phyloP scores from a whole-genome alignment of 352 stramenopile species.

The Globisporangium cylindrosporum region DNA sequence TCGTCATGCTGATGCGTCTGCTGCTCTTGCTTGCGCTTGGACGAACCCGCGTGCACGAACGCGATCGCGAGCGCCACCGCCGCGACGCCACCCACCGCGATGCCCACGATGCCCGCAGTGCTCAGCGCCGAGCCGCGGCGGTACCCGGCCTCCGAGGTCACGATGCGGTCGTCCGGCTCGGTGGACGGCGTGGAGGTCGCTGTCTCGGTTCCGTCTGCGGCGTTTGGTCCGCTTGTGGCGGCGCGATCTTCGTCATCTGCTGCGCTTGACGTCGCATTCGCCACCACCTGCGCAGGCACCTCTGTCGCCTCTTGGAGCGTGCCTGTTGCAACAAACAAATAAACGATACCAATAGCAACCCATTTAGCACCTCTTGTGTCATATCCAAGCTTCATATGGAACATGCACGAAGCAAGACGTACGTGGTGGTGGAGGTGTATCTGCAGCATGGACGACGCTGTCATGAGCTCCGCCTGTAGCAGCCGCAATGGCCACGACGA shows the following conservation, averaged over 20 bases:
- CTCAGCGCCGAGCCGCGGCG: constrained; percentile 1
- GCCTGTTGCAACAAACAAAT: constrained; percentile 1
- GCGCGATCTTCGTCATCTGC: neutral
- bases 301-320: neutral
- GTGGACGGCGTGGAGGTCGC: neutral
- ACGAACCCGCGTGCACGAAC: constrained; percentile 11
- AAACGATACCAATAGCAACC: no score
- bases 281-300: neutral
- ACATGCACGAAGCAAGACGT: neutral
- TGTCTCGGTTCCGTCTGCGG: neutral
- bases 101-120: constrained; percentile 12
- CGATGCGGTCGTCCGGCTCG: neutral
- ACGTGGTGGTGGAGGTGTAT: neutral
- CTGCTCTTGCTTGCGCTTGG: constrained; percentile 4
- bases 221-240: neutral
- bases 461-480: neutral
- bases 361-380: neutral
- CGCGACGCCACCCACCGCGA: constrained; percentile 6
- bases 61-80: constrained; percentile 12
- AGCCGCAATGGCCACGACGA: neutral
- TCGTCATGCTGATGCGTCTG: neutral
- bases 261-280: neutral
- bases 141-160: neutral
- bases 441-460: neutral
- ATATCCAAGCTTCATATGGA: no score